Evolutionary conservation across 2,329 filamentous ascomycete genomes (phyloP).

Genomic region (Aureobasidium sp.): DNA sequence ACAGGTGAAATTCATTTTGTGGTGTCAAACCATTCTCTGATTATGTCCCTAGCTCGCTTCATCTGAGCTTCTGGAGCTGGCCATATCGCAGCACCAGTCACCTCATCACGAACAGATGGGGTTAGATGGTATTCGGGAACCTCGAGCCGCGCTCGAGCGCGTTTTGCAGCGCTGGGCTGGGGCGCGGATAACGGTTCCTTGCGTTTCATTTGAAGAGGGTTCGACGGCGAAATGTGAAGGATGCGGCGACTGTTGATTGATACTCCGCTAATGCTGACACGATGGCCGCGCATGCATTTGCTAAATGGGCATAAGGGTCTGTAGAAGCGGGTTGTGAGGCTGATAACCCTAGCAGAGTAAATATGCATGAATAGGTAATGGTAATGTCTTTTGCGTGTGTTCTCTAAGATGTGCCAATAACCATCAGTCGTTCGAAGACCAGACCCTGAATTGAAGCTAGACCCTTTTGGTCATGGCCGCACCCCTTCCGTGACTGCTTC

Average conservation of each 20-base stretch:
- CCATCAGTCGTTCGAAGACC: constrained; percentile 2
- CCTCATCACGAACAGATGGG: constrained; percentile 35
- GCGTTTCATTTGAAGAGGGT: constrained; percentile 23
- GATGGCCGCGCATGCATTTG: not conserved
- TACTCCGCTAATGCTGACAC: not conserved
- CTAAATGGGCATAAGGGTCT: not conserved
- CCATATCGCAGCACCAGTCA: constrained; percentile 49
- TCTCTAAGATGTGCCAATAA: not conserved
- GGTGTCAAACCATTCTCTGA: constrained; percentile 48
- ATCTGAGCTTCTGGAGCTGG: constrained; percentile 54
- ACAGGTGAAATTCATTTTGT: not conserved
- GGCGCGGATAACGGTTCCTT: constrained; percentile 20
- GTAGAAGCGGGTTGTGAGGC: constrained; percentile 1
- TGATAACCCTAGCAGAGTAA: not conserved
- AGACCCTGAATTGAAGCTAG: not conserved
- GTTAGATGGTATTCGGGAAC: constrained; percentile 42
- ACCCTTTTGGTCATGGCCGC: not conserved
- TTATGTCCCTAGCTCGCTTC: constrained; percentile 48
- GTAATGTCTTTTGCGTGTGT: too few relatives aligned
- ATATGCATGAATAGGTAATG: constrained; percentile 1
- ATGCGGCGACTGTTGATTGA: not conserved
- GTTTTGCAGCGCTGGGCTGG: constrained; percentile 24
- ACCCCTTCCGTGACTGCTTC: not conserved
- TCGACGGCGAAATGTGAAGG: not conserved
- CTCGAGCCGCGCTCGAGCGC: constrained; percentile 20